phyloP scores from a whole-genome alignment of 306 rosid genomes.

The Trifolium repens region DNA sequence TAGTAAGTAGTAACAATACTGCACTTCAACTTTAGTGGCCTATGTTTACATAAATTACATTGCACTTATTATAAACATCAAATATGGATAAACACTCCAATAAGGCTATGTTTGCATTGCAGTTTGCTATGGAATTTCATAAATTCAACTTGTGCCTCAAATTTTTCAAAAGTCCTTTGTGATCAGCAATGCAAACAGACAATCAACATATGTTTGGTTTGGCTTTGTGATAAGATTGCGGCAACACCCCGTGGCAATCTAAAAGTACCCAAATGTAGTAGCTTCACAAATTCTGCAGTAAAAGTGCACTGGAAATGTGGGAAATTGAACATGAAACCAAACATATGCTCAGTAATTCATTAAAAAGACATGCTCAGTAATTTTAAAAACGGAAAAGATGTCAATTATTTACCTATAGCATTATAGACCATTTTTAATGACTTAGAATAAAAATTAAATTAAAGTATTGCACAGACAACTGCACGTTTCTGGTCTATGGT shows the following conservation, averaged over 20 bases:
- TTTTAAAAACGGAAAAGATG: background rate
- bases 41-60: background rate
- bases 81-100: background rate
- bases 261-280: background rate
- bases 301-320: background rate
- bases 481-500: background rate
- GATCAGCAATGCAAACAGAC: background rate
- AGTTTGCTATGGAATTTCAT: background rate
- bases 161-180: background rate
- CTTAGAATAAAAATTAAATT: background rate
- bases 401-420: constrained; percentile 13
- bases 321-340: background rate
- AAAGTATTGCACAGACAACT: background rate
- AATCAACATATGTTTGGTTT: background rate
- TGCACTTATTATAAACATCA: background rate
- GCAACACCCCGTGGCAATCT: background rate
- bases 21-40: constrained; percentile 11
- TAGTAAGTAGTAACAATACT: constrained; percentile 33
- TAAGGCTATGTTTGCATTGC: background rate
- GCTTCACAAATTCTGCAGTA: background rate
- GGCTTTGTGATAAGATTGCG: background rate
- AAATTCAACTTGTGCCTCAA: background rate
- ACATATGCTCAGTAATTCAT: background rate
- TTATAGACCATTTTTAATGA: constrained; percentile 2
- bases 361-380: background rate